Evolutionary conservation across 75 land plant species (phyloP), one percentile per base, ranked within the genome.

Genomic region (Pinus tabuliformis): DNA sequence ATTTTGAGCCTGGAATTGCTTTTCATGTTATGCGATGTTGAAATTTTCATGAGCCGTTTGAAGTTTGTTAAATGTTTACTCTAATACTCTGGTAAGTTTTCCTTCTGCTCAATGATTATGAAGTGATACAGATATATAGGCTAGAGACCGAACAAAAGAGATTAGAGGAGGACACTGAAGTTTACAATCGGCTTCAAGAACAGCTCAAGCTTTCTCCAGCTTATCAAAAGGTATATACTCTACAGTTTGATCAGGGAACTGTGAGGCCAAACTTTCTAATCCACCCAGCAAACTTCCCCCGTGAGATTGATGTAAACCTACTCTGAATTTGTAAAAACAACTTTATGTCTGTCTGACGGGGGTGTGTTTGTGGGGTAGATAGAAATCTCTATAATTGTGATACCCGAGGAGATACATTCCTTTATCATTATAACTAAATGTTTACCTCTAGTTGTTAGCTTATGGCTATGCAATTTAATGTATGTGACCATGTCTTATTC

Each of bases 171-270:
- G 96, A 93, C 75, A 86, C 94, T 16, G 76, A 84, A 75, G 93
- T 93, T 57, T 91, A 91, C 78, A 93, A 87, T 81, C 79, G 91
- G 73, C 84, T 93, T 20, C 96, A 93, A 75, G 88, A 89, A 64
- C 93, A 93, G 71, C 88, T 93, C 49, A 91, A 89, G 78, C 86
- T 91, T 52, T 93, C 93, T 57, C 93, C 95, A 33, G 93, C 95
- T 30, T 93, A 89, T 76, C 80, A 89, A 63, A 91, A 91, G 89
- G 95, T 89, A 75, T 56, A 18, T 52, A 58, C 22, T 75, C 17
- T 17, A 37, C 22, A 9, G 15, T 56, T 78, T 0, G n/a, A 26
- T 59, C 45, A 68, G 49, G 24, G 33, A 45, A 13, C 22, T 8
- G 21, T 42, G 3, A 68, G 37, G 45, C 22, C 71, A 68, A 1